phyloP scores from a whole-genome alignment of 495 filamentous ascomycete species.

The Trichodelitschia bisporula region DNA sequence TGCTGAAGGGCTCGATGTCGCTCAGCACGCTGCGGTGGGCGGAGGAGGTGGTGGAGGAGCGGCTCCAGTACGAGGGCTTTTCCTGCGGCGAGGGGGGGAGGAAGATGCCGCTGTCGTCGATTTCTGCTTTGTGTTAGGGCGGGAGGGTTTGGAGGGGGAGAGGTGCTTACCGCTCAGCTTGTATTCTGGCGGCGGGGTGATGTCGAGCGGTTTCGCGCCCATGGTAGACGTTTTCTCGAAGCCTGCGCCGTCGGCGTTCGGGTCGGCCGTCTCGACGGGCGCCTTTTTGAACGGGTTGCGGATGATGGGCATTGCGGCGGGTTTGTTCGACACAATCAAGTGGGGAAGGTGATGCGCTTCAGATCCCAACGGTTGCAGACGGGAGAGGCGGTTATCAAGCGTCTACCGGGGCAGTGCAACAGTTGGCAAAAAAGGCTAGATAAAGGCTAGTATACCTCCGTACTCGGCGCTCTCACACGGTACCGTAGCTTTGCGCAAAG shows the following conservation, averaged over 20 bases:
- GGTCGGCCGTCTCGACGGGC: slow-evolving; percentile 4
- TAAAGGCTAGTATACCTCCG: too few species aligned
- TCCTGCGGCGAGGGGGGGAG: slow-evolving; percentile 90
- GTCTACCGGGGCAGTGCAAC: too few species aligned
- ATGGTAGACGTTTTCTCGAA: slow-evolving; percentile 5
- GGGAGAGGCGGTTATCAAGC: too few species aligned
- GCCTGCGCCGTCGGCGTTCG: slow-evolving; percentile 8
- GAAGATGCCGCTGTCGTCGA: slow-evolving; percentile 92
- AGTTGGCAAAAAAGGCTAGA: too few species aligned
- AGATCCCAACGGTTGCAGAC: too few species aligned
- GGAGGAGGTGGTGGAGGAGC: slow-evolving; percentile 40
- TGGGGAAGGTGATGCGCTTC: too few species aligned
- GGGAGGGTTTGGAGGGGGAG: background rate
- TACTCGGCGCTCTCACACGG: too few species aligned
- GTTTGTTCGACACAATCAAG: background rate
- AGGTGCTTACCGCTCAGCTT: slow-evolving; percentile 20
- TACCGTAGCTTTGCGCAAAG: too few species aligned
- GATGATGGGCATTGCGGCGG: slow-evolving; percentile 16
- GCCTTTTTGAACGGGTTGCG: slow-evolving; percentile 17
- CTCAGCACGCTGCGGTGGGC: slow-evolving; percentile 35
- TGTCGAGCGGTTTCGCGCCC: slow-evolving; percentile 10
- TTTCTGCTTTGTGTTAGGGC: slow-evolving; percentile 30
- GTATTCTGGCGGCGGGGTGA: slow-evolving; percentile 16
- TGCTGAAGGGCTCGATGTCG: slow-evolving; percentile 83
- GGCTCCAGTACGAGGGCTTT: slow-evolving; percentile 49